A percentile compares a stretch with the other conserved stretches of the same genome.
Evolutionary conservation across 2,329 filamentous ascomycete species (phyloP).

Genomic region (Clarireedia homoeocarpa): DNA sequence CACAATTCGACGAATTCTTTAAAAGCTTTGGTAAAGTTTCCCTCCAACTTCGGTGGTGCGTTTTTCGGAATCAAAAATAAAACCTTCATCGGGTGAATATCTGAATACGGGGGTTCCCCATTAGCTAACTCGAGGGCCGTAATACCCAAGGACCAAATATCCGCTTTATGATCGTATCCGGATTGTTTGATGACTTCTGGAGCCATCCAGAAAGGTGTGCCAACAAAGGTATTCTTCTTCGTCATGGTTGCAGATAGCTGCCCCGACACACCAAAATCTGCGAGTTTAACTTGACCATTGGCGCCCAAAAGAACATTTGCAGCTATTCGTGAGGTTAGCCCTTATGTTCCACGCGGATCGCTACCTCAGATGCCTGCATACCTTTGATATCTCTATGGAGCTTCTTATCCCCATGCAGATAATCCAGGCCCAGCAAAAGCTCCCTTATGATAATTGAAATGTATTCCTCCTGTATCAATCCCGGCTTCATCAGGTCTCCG

Average conservation of each 20-base stretch:
- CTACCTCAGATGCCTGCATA: conserved; percentile 31
- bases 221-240: conserved; percentile 98
- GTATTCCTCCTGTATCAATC: conserved; percentile 85
- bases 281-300: conserved; percentile 92
- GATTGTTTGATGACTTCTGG: conserved; percentile 98
- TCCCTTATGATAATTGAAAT: conserved; percentile 94
- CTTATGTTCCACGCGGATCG: neutral
- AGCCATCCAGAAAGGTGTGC: conserved; percentile 99
- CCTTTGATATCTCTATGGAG: conserved; percentile 94
- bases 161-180: conserved; percentile 94
- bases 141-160: conserved; percentile 95
- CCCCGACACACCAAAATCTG: conserved; percentile 94
- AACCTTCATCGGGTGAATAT: conserved; percentile 98
- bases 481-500: conserved; percentile 91
- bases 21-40: conserved; percentile 73
- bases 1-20: conserved; percentile 82
- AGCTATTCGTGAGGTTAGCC: conserved; percentile 43
- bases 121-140: conserved; percentile 87
- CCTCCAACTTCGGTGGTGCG: conserved; percentile 71
- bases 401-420: conserved; percentile 92
- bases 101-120: conserved; percentile 88
- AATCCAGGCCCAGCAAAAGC: conserved; percentile 81
- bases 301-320: conserved; percentile 86
- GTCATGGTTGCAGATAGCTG: conserved; percentile 97
- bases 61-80: conserved; percentile 96